Base-by-base conservation (phyloP, 1,139 yeast genomes). In the Neolecta irregularis region DNA sequence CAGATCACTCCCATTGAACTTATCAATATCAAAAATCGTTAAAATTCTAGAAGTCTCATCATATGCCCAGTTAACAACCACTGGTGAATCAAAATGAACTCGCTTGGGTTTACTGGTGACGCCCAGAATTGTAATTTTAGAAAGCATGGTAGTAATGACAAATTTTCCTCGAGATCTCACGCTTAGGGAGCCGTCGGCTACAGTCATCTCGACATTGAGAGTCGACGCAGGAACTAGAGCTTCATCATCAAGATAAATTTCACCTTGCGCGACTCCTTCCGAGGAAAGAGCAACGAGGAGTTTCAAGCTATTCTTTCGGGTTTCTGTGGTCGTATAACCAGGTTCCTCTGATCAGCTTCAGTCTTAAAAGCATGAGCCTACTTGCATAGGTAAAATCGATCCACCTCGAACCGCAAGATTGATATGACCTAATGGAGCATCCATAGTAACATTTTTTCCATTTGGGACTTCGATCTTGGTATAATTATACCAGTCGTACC, bases 391-490 rank as follows among this genome's bases (percentile, higher is more conserved):
- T 19, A 76, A 55, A 11, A 85, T 67, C 25, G 72, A 65, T 0
- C 96, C 96, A 17, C 93, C 88, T 48, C 72, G 69, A 19, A 77
- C 55, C 26, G 66, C 64, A 43, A 78, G 65, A 2, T 96, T 95
- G 17, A 79, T 69, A 38, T 69, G 71, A 4, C 62, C 58, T 36
- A 85, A 55, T 1, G 67, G 63, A 0, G 80, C 74, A 1, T 54
- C 50, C 7, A 68, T 48, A 1, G 44, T 47, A 21, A 46, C 40
- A 33, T 54, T 52, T 28, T 42, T 43, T 8, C 52, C 53, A 11
- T 44, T 46, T 6, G 46, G 40, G 35, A 50, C 48, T 35, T 50
- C 42, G 24, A 47, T 50, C 20, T 42, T 36, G 31, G 45, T 45
- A 19, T 48, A 46, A 7, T 57, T 52, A 46, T 57, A 57, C 57